Conservation (phyloP, 768 basidiomycete species). For the Cystofilobasidium capitatum region DNA sequence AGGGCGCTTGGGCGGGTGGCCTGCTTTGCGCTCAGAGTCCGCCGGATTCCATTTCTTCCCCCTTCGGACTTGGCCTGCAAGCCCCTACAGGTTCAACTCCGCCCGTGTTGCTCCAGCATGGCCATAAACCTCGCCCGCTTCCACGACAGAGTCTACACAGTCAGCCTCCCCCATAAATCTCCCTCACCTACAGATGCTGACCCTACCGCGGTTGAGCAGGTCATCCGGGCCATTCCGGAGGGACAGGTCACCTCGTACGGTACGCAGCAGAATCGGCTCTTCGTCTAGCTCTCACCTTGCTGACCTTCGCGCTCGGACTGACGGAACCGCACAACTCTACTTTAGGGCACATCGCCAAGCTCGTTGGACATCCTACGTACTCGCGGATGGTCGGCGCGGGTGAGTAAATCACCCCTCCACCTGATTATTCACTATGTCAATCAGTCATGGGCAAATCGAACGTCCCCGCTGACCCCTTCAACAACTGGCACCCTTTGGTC, state of each 20-base stretch:
- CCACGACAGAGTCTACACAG: slow-evolving; percentile 61
- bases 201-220: neutral
- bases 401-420: slow-evolving; percentile 33
- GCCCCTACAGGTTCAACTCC: no score
- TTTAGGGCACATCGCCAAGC: slow-evolving; percentile 65
- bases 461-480: neutral
- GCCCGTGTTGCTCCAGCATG: no score
- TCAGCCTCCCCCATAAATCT: neutral
- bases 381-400: slow-evolving; percentile 77
- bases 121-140: slow-evolving; percentile 55
- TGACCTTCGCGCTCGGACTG: neutral
- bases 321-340: neutral
- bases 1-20: no score
- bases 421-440: neutral
- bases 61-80: no score
- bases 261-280: neutral
- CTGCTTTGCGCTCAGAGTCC: no score
- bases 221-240: slow-evolving; percentile 59
- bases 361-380: slow-evolving; percentile 68
- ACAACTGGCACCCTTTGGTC: neutral
- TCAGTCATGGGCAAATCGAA: no score
- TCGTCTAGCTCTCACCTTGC: slow-evolving; percentile 32
- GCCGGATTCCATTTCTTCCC: no score
- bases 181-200: neutral
- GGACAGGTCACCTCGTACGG: slow-evolving; percentile 64